These are phyloP conservation scores for Parmelia sp. DNA, from an alignment of 495 filamentous ascomycete species.

Conservation along the genomic window DNA sequence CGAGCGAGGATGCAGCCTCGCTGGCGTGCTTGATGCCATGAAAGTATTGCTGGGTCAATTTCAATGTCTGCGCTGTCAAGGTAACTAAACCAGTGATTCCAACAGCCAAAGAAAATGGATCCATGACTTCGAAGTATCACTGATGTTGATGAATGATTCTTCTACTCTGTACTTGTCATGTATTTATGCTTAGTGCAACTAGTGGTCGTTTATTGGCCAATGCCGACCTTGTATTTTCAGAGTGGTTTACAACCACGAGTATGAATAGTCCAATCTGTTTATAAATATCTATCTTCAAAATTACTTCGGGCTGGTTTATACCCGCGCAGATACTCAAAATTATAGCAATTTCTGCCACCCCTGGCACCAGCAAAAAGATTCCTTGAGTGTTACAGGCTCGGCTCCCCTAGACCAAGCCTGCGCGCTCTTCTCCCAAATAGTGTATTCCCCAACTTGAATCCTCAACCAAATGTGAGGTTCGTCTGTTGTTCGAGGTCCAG, in stretches of 20 bases:
- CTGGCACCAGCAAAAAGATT: no score
- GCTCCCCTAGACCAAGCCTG: no score
- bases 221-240: neutral
- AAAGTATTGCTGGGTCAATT: slow-evolving; percentile 2
- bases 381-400: no score
- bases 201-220: neutral
- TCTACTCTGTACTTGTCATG: neutral
- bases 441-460: no score
- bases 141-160: neutral
- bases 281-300: neutral
- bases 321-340: neutral
- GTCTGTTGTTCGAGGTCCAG: slow-evolving; percentile 44
- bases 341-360: slow-evolving; percentile 34
- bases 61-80: neutral
- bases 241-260: neutral
- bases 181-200: neutral
- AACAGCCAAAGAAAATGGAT: slow-evolving; percentile 17
- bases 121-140: slow-evolving; percentile 6
- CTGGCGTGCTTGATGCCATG: slow-evolving; percentile 2
- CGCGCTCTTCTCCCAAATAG: no score
- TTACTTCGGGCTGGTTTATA: neutral
- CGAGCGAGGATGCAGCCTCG: slow-evolving; percentile 1
- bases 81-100: slow-evolving; percentile 10
- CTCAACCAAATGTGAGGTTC: no score
- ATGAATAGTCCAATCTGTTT: no score